Conservation (phyloP, 2,329 filamentous ascomycete species). For the Lachnellula cervina region DNA sequence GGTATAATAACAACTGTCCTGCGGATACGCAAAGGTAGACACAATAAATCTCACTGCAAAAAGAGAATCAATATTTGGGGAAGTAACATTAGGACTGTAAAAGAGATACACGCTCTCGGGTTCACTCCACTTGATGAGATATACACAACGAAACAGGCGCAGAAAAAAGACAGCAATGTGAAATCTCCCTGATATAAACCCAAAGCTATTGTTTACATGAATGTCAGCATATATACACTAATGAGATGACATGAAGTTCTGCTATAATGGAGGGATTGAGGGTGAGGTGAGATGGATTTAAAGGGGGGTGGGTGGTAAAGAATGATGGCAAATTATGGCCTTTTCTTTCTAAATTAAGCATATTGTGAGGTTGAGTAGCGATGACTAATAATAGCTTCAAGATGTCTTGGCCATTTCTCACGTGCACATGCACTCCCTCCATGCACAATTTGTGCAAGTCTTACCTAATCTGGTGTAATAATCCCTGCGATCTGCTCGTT, state of each 20-base stretch:
- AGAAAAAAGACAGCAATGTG: background rate
- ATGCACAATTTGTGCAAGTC: background rate
- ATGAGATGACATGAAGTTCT: background rate
- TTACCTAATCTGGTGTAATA: too few relatives aligned
- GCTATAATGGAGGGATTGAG: background rate
- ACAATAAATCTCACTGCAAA: background rate
- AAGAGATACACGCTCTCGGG: background rate
- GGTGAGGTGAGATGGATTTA: background rate
- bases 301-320: background rate
- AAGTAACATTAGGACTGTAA: background rate
- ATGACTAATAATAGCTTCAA: background rate
- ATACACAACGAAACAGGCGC: background rate
- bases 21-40: background rate
- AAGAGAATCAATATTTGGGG: background rate
- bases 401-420: background rate
- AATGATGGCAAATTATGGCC: conserved; percentile 20
- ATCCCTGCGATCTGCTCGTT: too few relatives aligned
- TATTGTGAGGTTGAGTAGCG: background rate
- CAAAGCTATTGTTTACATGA: background rate
- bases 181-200: background rate
- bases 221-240: background rate
- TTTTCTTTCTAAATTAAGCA: conserved; percentile 7
- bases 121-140: background rate
- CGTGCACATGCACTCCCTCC: background rate
- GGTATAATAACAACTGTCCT: background rate